phyloP scores from a whole-genome alignment of 305 asterid genomes.

The Plantago coronopus region DNA sequence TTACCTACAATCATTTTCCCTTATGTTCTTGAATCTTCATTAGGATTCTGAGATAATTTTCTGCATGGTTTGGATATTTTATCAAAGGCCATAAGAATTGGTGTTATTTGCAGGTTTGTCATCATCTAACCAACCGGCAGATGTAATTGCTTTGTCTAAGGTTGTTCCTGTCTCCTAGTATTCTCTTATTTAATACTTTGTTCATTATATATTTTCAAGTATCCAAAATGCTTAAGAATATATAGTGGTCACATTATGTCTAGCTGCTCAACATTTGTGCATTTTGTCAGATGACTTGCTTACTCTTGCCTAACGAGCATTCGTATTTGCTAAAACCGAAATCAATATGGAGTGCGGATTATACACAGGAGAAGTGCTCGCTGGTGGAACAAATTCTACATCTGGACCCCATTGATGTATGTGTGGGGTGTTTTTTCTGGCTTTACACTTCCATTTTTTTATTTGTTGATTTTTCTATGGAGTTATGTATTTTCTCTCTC shows the following conservation, averaged over 20 bases:
- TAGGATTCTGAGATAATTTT: slow-evolving; percentile 12
- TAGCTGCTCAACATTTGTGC: slow-evolving; percentile 24
- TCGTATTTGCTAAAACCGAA: slow-evolving; percentile 52
- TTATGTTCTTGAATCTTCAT: slow-evolving; percentile 6
- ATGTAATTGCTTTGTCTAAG: slow-evolving; percentile 85
- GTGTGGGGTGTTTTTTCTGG: slow-evolving; percentile 22
- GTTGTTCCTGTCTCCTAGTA: slow-evolving; percentile 34
- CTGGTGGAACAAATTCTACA: slow-evolving; percentile 80
- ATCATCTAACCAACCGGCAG: slow-evolving; percentile 54
- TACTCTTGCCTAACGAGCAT: slow-evolving; percentile 70
- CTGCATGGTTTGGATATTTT: slow-evolving; percentile 5
- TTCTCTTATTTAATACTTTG: slow-evolving; percentile 9
- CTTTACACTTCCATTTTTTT: slow-evolving; percentile 12
- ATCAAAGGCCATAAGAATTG: slow-evolving; percentile 16
- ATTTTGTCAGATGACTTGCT: slow-evolving; percentile 76
- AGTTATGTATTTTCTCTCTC: too few species aligned
- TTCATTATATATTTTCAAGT: slow-evolving; percentile 13
- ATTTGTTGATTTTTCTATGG: slow-evolving; percentile 4
- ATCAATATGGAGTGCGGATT: slow-evolving; percentile 88
- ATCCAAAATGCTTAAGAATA: slow-evolving; percentile 2
- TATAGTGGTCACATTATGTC: slow-evolving; percentile 16
- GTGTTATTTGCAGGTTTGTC: slow-evolving; percentile 55
- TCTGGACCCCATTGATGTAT: slow-evolving; percentile 80
- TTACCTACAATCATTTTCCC: not conserved
- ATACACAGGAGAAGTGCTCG: slow-evolving; percentile 52